phyloP scores from a whole-genome alignment of 106 monocot genomes.

The Acorus gramineus region DNA sequence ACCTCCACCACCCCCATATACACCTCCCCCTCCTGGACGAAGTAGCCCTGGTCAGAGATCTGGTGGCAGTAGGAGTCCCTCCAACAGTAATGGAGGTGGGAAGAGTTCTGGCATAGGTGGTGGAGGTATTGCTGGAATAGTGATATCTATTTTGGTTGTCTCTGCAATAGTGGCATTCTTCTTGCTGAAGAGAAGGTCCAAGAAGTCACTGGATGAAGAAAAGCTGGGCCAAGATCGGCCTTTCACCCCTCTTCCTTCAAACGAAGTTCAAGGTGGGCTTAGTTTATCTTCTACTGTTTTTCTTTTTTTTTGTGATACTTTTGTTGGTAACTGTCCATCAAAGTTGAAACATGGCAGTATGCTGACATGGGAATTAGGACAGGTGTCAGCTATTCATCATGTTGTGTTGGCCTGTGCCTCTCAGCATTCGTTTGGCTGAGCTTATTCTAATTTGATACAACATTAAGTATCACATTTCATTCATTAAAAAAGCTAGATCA shows the following conservation, averaged over 20 bases:
- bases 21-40: conserved; percentile 36
- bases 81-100: conserved; percentile 16
- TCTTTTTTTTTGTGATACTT: too few relatives aligned
- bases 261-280: conserved; percentile 39
- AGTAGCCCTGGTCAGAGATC: conserved; percentile 37
- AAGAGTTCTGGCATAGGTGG: conserved; percentile 47
- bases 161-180: conserved; percentile 59
- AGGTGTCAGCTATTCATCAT: too few relatives aligned
- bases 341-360: too few relatives aligned
- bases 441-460: too few relatives aligned
- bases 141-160: conserved; percentile 49
- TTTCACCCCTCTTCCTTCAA: conserved; percentile 27
- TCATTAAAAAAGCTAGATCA: too few relatives aligned
- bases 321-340: too few relatives aligned
- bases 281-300: too few relatives aligned
- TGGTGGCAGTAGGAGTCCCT: conserved; percentile 9
- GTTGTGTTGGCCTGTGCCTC: too few relatives aligned
- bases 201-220: conserved; percentile 18
- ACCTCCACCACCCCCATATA: conserved; percentile 44
- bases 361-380: too few relatives aligned
- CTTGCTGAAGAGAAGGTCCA: conserved; percentile 35
- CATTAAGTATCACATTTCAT: too few relatives aligned
- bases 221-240: conserved; percentile 24
- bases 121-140: conserved; percentile 57
- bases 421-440: too few relatives aligned